Percentiles rank a stretch among this genome's conserved stretches.
Conservation (phyloP, 1,139 yeast species). For the Diutina rugosa region DNA sequence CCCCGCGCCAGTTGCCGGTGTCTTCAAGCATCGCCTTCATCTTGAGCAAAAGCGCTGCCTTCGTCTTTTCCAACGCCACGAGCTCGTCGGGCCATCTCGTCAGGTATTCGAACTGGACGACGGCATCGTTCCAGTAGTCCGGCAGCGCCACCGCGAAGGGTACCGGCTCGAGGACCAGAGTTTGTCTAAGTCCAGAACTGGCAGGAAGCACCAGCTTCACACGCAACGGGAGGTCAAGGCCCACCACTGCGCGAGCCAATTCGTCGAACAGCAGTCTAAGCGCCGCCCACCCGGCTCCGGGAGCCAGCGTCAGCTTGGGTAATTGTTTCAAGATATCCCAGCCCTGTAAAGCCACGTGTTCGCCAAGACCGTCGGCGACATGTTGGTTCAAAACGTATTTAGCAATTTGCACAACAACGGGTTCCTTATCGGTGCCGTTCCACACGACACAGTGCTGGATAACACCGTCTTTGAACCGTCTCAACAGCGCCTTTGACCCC, state of each 20-base stretch:
- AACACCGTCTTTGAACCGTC: constrained; percentile 85
- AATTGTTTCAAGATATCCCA: not conserved
- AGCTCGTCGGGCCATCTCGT: constrained; percentile 95
- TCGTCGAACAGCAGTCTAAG: constrained; percentile 57
- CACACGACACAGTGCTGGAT: constrained; percentile 87
- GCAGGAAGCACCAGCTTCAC: constrained; percentile 64
- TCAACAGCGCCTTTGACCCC: constrained; percentile 76
- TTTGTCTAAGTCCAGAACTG: constrained; percentile 56
- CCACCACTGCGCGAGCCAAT: constrained; percentile 39
- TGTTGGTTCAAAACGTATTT: constrained; percentile 42
- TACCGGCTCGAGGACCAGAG: constrained; percentile 68
- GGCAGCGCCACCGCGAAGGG: constrained; percentile 72
- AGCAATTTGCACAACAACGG: constrained; percentile 55
- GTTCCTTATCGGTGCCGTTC: constrained; percentile 42
- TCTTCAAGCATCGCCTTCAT: constrained; percentile 47
- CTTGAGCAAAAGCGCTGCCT: constrained; percentile 76
- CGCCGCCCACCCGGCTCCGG: constrained; percentile 11
- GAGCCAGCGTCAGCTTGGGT: not conserved
- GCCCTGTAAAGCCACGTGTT: not conserved
- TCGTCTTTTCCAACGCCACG: constrained; percentile 73
- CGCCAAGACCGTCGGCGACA: not conserved
- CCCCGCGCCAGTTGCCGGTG: constrained; percentile 16
- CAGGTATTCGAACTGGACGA: constrained; percentile 81
- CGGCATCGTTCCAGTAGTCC: constrained; percentile 68
- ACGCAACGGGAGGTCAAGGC: constrained; percentile 55